These are phyloP conservation scores for Brachypodium distachyon DNA, from an alignment of 202 grass and related monocot genomes.

Conservation along the genomic window DNA sequence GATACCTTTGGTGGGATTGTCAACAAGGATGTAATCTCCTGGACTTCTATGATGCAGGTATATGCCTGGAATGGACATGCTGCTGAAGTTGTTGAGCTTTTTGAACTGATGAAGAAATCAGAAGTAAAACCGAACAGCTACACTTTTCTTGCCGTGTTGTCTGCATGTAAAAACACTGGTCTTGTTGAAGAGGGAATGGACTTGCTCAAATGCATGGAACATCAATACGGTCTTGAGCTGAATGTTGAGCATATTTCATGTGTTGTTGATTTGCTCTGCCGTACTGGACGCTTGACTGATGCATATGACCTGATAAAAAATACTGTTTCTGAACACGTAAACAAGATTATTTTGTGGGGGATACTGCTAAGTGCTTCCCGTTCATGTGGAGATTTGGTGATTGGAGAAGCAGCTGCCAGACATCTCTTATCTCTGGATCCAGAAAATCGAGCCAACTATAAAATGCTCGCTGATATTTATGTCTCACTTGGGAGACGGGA, in stretches of 20 bases:
- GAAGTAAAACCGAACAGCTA: conserved; percentile 41
- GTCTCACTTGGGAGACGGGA: conserved; percentile 54
- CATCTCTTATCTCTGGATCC: conserved; percentile 49
- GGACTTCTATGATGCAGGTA: conserved; percentile 61
- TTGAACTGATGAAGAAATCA: conserved; percentile 46
- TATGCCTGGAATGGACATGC: conserved; percentile 54
- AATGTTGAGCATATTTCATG: conserved; percentile 47
- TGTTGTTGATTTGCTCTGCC: conserved; percentile 61
- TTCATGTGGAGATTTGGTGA: conserved; percentile 30
- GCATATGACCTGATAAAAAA: conserved; percentile 42
- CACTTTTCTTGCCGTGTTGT: conserved; percentile 48
- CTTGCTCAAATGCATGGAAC: conserved; percentile 57
- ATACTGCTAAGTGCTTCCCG: conserved; percentile 48
- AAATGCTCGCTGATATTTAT: conserved; percentile 76
- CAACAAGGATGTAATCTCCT: conserved; percentile 63
- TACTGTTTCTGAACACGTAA: background rate
- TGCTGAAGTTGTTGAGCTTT: conserved; percentile 40
- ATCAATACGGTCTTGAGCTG: conserved; percentile 38
- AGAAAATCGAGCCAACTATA: conserved; percentile 47
- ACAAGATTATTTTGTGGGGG: conserved; percentile 36
- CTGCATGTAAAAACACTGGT: conserved; percentile 49
- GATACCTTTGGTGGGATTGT: conserved; percentile 31
- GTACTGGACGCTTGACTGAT: conserved; percentile 38
- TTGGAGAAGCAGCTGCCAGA: conserved; percentile 47
- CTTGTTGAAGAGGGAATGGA: conserved; percentile 49